phyloP scores from a whole-genome alignment of 2,329 filamentous ascomycete genomes.

The Aspergillus unguis region DNA sequence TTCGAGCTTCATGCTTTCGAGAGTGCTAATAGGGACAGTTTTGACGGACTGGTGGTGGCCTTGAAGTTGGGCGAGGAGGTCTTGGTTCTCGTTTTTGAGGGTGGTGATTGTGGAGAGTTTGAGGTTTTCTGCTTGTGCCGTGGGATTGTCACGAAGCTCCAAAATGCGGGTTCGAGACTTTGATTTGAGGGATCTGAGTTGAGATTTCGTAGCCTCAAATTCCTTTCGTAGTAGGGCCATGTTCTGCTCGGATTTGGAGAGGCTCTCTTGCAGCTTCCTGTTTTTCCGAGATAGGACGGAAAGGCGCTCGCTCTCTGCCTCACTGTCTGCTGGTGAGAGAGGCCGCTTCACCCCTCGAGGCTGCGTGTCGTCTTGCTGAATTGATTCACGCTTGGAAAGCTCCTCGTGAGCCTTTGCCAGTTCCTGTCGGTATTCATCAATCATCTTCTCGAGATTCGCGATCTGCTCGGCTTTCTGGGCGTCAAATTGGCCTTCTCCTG shows the following conservation, averaged over 20 bases:
- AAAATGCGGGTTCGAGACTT: slow-evolving; percentile 77
- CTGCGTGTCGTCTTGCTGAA: slow-evolving; percentile 42
- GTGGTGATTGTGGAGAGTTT: slow-evolving; percentile 76
- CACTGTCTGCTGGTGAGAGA: slow-evolving; percentile 54
- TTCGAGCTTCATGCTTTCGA: slow-evolving; percentile 72
- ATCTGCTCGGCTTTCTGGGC: slow-evolving; percentile 70
- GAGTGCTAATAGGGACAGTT: slow-evolving; percentile 70
- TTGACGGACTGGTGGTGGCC: slow-evolving; percentile 49
- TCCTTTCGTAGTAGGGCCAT: slow-evolving; percentile 71
- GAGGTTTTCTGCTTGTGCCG: slow-evolving; percentile 76
- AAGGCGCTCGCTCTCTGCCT: slow-evolving; percentile 64
- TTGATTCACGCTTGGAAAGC: slow-evolving; percentile 61
- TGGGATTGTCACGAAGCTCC: slow-evolving; percentile 87
- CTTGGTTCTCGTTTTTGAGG: slow-evolving; percentile 77
- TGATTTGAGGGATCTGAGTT: slow-evolving; percentile 65
- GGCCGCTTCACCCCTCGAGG: slow-evolving; percentile 60
- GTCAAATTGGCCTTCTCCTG: slow-evolving; percentile 67
- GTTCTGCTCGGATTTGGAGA: slow-evolving; percentile 66
- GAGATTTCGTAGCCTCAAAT: slow-evolving; percentile 66
- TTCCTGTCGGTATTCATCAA: slow-evolving; percentile 83
- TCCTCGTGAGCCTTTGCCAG: slow-evolving; percentile 71
- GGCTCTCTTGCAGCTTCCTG: slow-evolving; percentile 75
- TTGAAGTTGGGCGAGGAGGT: slow-evolving; percentile 71
- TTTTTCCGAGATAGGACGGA: slow-evolving; percentile 85
- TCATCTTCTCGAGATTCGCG: slow-evolving; percentile 75